These are phyloP conservation scores for Candida gorgasii DNA, from an alignment of 805 yeast genomes.

Conservation along the genomic window DNA sequence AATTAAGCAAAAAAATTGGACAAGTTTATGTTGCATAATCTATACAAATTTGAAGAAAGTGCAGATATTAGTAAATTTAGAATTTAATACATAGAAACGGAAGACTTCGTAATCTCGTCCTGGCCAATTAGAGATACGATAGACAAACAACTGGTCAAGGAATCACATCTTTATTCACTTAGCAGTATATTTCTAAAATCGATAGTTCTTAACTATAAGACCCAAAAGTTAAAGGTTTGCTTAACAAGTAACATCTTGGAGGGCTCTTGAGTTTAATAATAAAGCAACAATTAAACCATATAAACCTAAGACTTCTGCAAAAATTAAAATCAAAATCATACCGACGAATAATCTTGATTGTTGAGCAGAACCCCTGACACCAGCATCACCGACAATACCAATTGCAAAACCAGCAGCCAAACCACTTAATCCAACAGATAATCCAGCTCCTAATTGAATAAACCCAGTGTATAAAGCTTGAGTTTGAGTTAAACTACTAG, in stretches of 20 bases:
- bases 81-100: neutral
- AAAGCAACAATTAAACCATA: constrained; percentile 97
- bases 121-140: too few relatives aligned
- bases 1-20: constrained; percentile 34
- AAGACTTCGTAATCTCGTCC: too few relatives aligned
- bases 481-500: constrained; percentile 83
- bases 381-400: constrained; percentile 93
- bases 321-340: constrained; percentile 83
- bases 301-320: constrained; percentile 86
- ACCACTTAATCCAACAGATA: constrained; percentile 95
- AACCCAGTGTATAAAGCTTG: constrained; percentile 96
- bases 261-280: constrained; percentile 95
- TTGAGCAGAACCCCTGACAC: constrained; percentile 84
- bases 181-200: neutral
- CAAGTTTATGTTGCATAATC: constrained; percentile 25
- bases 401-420: constrained; percentile 95
- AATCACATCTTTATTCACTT: neutral
- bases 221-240: constrained; percentile 1
- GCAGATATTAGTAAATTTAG: neutral
- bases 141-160: neutral
- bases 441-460: constrained; percentile 95
- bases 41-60: neutral
- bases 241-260: constrained; percentile 85
- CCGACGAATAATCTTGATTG: constrained; percentile 90
- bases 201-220: constrained; percentile 4